A percentile compares a stretch with the other conserved stretches of the same genome.
These are phyloP conservation scores for Penicillium egyptiacum DNA, from an alignment of 495 filamentous ascomycete species.

Conservation along the genomic window DNA sequence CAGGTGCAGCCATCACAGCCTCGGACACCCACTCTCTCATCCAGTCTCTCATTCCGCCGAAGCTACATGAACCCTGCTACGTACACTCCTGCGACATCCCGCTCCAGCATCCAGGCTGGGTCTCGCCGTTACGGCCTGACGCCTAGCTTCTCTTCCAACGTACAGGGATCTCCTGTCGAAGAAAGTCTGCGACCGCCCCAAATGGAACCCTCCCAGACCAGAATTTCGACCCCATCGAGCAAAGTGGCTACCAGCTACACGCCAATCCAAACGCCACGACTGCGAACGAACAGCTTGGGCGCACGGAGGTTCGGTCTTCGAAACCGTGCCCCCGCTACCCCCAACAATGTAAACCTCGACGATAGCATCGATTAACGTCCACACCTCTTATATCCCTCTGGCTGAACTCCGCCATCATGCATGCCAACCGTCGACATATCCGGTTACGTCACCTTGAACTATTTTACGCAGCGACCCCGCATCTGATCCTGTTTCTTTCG, in stretches of 20 bases:
- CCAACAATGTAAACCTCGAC: slow-evolving; percentile 34
- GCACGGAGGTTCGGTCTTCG: slow-evolving; percentile 41
- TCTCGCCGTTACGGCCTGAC: slow-evolving; percentile 48
- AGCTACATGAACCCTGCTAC: slow-evolving; percentile 41
- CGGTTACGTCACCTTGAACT: neutral
- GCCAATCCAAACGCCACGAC: slow-evolving; percentile 40
- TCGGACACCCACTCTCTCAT: slow-evolving; percentile 41
- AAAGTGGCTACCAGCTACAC: slow-evolving; percentile 47
- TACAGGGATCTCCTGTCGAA: slow-evolving; percentile 24
- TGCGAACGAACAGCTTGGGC: slow-evolving; percentile 44
- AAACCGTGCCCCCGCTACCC: slow-evolving; percentile 34
- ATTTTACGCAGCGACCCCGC: slow-evolving; percentile 15
- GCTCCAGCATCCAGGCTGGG: slow-evolving; percentile 46
- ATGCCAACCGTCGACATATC: slow-evolving; percentile 3
- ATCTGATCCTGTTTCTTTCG: slow-evolving; percentile 1
- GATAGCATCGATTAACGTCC: slow-evolving; percentile 39
- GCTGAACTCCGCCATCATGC: neutral
- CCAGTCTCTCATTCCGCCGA: slow-evolving; percentile 43
- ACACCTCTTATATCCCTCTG: neutral
- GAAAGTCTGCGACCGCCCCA: slow-evolving; percentile 25
- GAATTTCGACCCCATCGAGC: slow-evolving; percentile 39
- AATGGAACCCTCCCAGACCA: slow-evolving; percentile 33
- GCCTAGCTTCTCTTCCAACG: slow-evolving; percentile 25
- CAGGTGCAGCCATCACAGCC: slow-evolving; percentile 28
- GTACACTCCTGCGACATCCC: slow-evolving; percentile 44